Evolutionary conservation across 2,329 filamentous ascomycete species (phyloP), one percentile per base, ranked within the genome.

Genomic region (Clonostachys chloroleuca): DNA sequence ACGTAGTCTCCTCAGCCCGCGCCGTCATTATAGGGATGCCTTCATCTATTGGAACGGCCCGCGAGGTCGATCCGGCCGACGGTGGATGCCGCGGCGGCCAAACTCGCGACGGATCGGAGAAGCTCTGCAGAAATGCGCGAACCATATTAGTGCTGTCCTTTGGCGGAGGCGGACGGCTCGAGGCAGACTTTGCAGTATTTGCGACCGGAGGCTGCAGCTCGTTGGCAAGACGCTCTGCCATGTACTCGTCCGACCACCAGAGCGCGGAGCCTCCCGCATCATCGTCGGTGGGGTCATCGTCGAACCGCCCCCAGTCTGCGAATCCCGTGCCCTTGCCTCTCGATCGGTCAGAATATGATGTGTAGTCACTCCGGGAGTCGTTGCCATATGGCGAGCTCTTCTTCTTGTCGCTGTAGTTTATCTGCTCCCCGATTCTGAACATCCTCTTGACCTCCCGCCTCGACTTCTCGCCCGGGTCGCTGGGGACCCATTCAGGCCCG

Each of bases 241-340:
- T 67, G 3, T 56, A 59, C 47, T 73, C 73, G 42, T 79, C 72
- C 2, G 51, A 53, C 68, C 73, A 80, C 74, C 75, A 80, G 48
- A 69, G 64, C 4, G 52, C 40, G 8, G 33, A 43, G 10, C 49
- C 49, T 20, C 46, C 16, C 3, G 46, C 5, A 1, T 49, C 35
- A 3, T 44, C 47, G 5, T 43, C 16, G 2, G 48, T 51, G 1
- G 39, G 44, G 6, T 58, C 47, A 5, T 65, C 62, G 6, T 59
- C 63, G 56, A 65, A 75, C 17, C 72, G 61, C 1, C 73, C 72
- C 73, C 73, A 75, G 18, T 73, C 73, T 42, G 67, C 68, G 42
- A 75, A 75, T 4, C 65, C 64, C 30, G 46, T 52, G 8, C 37
- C n/a, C n/a, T 30, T 30, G 24, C 24, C 24, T 10, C 24, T 30